phyloP scores from a whole-genome alignment of 176 grass and related monocot genomes.

The Bothriochloa decipiens region DNA sequence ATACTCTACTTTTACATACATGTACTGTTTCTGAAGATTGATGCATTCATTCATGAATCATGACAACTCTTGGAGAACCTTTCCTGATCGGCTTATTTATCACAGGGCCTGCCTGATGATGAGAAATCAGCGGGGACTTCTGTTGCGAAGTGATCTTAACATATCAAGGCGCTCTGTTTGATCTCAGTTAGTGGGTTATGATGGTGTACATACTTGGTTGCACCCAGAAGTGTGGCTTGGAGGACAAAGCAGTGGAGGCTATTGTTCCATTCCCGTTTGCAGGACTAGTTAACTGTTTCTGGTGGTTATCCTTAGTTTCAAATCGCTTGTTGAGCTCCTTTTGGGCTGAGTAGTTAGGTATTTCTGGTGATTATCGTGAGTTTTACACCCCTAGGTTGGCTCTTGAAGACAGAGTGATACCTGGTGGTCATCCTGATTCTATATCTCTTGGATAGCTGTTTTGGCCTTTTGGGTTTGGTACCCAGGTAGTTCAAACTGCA shows the following conservation, averaged over 20 bases:
- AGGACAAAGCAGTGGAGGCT: conserved; percentile 14
- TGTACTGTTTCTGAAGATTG: background rate
- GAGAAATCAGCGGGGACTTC: background rate
- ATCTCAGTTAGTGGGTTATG: background rate
- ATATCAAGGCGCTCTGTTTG: background rate
- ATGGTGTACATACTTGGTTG: conserved; percentile 30
- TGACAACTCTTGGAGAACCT: background rate
- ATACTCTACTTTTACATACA: background rate
- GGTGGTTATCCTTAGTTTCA: background rate
- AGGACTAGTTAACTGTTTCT: conserved; percentile 11
- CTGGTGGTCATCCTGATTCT: conserved; percentile 31
- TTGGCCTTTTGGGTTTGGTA: conserved; percentile 1
- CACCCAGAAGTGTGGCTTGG: conserved; percentile 27
- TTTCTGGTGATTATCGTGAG: background rate
- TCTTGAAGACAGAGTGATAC: background rate
- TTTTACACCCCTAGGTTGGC: background rate
- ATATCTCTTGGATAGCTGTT: background rate
- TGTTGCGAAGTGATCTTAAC: conserved; percentile 13
- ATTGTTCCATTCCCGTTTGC: background rate
- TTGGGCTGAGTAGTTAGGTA: conserved; percentile 2
- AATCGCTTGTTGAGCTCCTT: background rate
- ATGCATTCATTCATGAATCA: background rate
- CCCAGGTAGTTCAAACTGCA: background rate
- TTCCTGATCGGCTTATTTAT: background rate
- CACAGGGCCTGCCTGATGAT: background rate